A percentile compares a stretch with the other conserved stretches of the same genome.
phyloP scores from a whole-genome alignment of 2,329 filamentous ascomycete genomes.

The Cladophialophora bantiana region DNA sequence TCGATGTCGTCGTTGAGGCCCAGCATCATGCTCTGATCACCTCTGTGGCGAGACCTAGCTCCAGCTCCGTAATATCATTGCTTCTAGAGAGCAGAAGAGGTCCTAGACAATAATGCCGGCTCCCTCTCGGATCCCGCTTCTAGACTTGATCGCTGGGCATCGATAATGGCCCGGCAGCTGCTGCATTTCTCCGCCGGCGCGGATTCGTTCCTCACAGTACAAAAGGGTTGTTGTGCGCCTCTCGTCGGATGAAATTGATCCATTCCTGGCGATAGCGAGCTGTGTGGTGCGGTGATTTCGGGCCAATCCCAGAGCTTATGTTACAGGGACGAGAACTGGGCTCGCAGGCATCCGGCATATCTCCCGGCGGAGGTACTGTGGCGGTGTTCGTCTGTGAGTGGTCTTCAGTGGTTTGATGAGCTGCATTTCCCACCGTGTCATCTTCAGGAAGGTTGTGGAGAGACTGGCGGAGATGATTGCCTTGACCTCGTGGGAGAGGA shows the following conservation, averaged over 20 bases:
- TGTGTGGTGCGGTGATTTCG: slow-evolving; percentile 3
- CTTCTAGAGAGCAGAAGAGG: too few species aligned
- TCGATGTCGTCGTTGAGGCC: too few species aligned
- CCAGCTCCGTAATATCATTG: too few species aligned
- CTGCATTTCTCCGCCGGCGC: not conserved
- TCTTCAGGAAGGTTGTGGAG: not conserved
- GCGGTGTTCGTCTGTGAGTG: not conserved
- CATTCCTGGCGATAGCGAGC: not conserved
- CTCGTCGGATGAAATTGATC: not conserved
- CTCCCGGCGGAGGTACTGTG: not conserved
- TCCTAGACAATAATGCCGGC: not conserved
- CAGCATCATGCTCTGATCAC: too few species aligned
- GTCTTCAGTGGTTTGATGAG: not conserved
- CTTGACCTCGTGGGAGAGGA: not conserved
- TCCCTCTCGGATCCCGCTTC: not conserved
- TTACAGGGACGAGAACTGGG: not conserved
- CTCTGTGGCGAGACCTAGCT: too few species aligned
- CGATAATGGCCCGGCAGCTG: not conserved
- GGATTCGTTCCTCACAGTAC: not conserved
- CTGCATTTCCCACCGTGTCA: not conserved
- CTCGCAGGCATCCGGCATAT: not conserved
- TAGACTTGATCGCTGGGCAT: not conserved
- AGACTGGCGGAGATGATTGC: not conserved
- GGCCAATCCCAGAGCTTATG: not conserved
- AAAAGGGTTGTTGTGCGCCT: not conserved